A percentile compares a stretch with the other conserved stretches of the same genome.
Conservation (phyloP, 177 flowering plant species). For the Telopea speciosissima region DNA sequence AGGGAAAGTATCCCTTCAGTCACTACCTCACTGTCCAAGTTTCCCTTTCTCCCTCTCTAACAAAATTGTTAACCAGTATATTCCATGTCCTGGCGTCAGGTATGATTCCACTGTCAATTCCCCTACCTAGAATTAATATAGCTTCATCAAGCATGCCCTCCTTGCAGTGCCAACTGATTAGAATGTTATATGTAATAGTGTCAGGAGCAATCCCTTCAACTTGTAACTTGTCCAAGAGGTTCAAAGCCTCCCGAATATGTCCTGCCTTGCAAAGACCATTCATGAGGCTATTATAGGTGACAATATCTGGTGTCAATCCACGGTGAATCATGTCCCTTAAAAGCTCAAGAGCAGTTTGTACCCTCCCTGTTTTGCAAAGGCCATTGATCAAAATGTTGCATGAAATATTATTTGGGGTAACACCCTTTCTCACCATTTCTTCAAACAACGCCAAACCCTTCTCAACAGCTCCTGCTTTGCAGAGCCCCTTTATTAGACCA, state of each 20-base stretch:
- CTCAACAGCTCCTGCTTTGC: conserved; percentile 60
- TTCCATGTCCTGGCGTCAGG: conserved; percentile 68
- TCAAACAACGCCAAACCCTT: conserved; percentile 60
- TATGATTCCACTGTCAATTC: conserved; percentile 49
- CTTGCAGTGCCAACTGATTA: conserved; percentile 74
- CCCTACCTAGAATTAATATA: conserved; percentile 42
- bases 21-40: neutral
- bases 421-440: conserved; percentile 60
- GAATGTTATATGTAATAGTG: conserved; percentile 69
- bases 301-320: conserved; percentile 75
- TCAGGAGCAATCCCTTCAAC: conserved; percentile 65
- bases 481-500: conserved; percentile 63
- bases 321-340: conserved; percentile 55
- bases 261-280: conserved; percentile 78
- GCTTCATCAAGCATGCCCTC: conserved; percentile 57
- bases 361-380: conserved; percentile 54
- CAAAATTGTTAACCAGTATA: conserved; percentile 34
- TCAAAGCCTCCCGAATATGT: conserved; percentile 54
- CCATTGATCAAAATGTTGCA: conserved; percentile 78
- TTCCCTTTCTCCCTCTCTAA: conserved; percentile 8
- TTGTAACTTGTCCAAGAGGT: conserved; percentile 54
- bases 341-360: conserved; percentile 57
- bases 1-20: neutral
- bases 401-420: conserved; percentile 40
- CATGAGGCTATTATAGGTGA: conserved; percentile 76